Evolutionary conservation across 371 early-diverging fungal genomes (phyloP).

Genomic region (Mucor irregularis): DNA sequence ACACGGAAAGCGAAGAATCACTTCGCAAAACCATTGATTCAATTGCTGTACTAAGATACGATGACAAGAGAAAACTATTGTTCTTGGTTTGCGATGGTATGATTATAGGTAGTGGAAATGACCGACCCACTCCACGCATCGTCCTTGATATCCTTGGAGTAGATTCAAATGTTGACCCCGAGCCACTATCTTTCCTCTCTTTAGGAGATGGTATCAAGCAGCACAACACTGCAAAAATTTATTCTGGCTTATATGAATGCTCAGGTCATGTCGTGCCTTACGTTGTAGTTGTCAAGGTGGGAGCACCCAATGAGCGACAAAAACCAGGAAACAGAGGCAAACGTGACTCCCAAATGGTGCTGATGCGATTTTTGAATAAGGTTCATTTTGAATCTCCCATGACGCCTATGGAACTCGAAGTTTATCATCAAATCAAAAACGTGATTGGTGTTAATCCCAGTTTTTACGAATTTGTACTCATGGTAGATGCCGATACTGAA

Average conservation of each 20-base stretch:
- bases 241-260: constrained; percentile 88
- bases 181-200: constrained; percentile 85
- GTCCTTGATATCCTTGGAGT: constrained; percentile 92
- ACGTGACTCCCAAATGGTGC: constrained; percentile 97
- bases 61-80: constrained; percentile 91
- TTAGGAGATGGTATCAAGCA: constrained; percentile 84
- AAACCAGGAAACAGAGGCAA: constrained; percentile 98
- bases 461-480: constrained; percentile 86
- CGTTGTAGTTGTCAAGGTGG: constrained; percentile 92
- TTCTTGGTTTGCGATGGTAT: constrained; percentile 86
- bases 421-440: constrained; percentile 88
- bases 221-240: constrained; percentile 92
- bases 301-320: constrained; percentile 74
- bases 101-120: constrained; percentile 94
- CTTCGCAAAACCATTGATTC: constrained; percentile 92
- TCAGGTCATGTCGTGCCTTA: constrained; percentile 75
- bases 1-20: constrained; percentile 96
- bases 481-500: constrained; percentile 96
- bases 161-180: constrained; percentile 74
- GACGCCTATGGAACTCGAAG: constrained; percentile 88
- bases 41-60: constrained; percentile 81
- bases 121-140: constrained; percentile 93
- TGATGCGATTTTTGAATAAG: constrained; percentile 98
- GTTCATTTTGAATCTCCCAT: constrained; percentile 91
- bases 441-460: constrained; percentile 84